Evolutionary conservation across 352 stramenopile genomes (phyloP).

Genomic region (Pythium diclinum): DNA sequence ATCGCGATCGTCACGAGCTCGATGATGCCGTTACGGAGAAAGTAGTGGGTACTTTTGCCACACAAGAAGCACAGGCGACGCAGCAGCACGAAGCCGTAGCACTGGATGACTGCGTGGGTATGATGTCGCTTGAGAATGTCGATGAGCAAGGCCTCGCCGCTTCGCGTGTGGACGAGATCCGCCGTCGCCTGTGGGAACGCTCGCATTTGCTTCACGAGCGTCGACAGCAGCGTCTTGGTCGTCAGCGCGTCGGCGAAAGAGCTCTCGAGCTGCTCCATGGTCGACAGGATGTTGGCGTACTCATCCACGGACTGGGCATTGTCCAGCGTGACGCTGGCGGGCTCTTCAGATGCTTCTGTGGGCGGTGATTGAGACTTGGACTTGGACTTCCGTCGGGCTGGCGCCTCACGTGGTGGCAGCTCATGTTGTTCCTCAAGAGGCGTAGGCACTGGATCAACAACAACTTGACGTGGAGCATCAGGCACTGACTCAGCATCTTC

Average conservation of each 20-base stretch:
- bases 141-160: slow-evolving; percentile 52
- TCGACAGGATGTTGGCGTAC: slow-evolving; percentile 38
- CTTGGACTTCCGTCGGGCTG: slow-evolving; percentile 2
- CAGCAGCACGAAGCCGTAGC: slow-evolving; percentile 73
- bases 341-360: not conserved
- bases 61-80: slow-evolving; percentile 73
- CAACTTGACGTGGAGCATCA: not conserved
- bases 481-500: not conserved
- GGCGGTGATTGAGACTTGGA: not conserved
- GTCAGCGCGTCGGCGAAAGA: slow-evolving; percentile 38
- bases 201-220: slow-evolving; percentile 79
- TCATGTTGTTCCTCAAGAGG: not conserved
- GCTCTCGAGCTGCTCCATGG: slow-evolving; percentile 46
- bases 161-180: slow-evolving; percentile 44
- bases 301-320: slow-evolving; percentile 29
- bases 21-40: slow-evolving; percentile 55
- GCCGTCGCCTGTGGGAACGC: slow-evolving; percentile 62
- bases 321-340: not conserved
- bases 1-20: slow-evolving; percentile 54
- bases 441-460: not conserved
- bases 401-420: not conserved
- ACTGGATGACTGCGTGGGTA: slow-evolving; percentile 73
- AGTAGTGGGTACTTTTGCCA: slow-evolving; percentile 50
- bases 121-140: slow-evolving; percentile 55
- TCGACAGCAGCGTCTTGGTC: slow-evolving; percentile 62